phyloP scores from a whole-genome alignment of 768 basidiomycete genomes.

The Calvatia gigantea region DNA sequence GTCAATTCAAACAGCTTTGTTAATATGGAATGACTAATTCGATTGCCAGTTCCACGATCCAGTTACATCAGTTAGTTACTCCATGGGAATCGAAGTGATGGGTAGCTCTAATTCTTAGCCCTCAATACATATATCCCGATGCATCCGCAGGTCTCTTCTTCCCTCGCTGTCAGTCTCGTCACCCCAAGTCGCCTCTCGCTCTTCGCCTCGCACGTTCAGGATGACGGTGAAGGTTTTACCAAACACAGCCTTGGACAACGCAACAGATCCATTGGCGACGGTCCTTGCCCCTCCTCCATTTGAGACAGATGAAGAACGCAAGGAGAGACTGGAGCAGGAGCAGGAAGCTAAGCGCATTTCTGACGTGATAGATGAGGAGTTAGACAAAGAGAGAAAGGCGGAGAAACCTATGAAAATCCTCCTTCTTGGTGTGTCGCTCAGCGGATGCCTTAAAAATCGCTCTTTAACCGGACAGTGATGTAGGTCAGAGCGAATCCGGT shows the following conservation, averaged over 20 bases:
- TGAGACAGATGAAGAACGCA: conserved; percentile 45
- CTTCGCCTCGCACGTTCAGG: background rate
- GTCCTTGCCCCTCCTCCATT: conserved; percentile 49
- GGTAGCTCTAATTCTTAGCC: background rate
- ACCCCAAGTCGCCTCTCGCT: background rate
- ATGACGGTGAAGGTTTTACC: background rate
- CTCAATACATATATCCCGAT: background rate
- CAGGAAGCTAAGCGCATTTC: conserved; percentile 51
- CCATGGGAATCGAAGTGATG: conserved; percentile 11
- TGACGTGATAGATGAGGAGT: conserved; percentile 61
- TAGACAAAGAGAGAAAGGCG: conserved; percentile 45
- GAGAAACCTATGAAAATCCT: conserved; percentile 57
- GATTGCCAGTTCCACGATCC: background rate
- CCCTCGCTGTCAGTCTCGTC: too few species aligned
- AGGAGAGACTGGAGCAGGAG: conserved; percentile 43
- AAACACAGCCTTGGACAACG: background rate
- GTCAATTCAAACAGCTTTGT: too few species aligned
- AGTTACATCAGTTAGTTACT: background rate
- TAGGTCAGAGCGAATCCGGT: conserved; percentile 84
- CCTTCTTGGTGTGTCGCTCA: conserved; percentile 45
- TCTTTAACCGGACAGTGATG: background rate
- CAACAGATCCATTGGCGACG: conserved; percentile 43
- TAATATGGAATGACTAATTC: too few species aligned
- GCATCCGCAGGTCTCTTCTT: background rate
- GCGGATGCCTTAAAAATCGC: background rate